A percentile compares a stretch with the other conserved stretches of the same genome.
Conservation (phyloP, 2,329 filamentous ascomycete genomes). For the Niveomyces coronatus region DNA sequence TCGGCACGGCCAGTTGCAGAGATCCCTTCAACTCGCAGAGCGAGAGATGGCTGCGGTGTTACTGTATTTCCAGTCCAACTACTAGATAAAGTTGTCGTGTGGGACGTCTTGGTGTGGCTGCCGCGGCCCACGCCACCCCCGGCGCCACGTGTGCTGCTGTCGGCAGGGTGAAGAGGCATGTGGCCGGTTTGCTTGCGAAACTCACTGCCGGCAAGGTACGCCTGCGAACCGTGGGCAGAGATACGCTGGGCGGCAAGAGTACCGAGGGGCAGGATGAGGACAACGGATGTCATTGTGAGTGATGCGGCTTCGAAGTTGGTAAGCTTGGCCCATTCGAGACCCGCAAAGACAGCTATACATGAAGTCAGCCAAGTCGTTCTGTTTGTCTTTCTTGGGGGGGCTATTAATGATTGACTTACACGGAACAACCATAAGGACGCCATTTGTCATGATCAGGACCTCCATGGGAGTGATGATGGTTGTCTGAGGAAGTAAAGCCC, state of each 20-base stretch:
- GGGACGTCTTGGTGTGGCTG: constrained; percentile 1
- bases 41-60: constrained; percentile 4
- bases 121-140: too few relatives aligned
- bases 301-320: constrained; percentile 39
- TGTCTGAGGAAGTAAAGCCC: constrained; percentile 34
- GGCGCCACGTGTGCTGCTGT: too few relatives aligned
- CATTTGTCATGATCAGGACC: constrained; percentile 45
- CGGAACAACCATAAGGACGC: constrained; percentile 45
- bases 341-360: constrained; percentile 38
- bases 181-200: constrained; percentile 3
- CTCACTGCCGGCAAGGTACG: constrained; percentile 3
- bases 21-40: neutral
- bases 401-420: constrained; percentile 27
- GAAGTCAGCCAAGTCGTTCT: neutral
- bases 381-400: neutral
- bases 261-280: constrained; percentile 41
- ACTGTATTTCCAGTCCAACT: neutral
- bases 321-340: constrained; percentile 32
- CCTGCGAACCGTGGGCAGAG: constrained; percentile 12
- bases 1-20: constrained; percentile 2
- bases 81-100: neutral
- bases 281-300: constrained; percentile 37
- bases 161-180: too few relatives aligned
- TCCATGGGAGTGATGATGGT: constrained; percentile 40
- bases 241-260: constrained; percentile 41